A percentile compares a stretch with the other conserved stretches of the same genome.
phyloP scores from a whole-genome alignment of 2,329 filamentous ascomycete genomes.

The Clonostachys byssicola region DNA sequence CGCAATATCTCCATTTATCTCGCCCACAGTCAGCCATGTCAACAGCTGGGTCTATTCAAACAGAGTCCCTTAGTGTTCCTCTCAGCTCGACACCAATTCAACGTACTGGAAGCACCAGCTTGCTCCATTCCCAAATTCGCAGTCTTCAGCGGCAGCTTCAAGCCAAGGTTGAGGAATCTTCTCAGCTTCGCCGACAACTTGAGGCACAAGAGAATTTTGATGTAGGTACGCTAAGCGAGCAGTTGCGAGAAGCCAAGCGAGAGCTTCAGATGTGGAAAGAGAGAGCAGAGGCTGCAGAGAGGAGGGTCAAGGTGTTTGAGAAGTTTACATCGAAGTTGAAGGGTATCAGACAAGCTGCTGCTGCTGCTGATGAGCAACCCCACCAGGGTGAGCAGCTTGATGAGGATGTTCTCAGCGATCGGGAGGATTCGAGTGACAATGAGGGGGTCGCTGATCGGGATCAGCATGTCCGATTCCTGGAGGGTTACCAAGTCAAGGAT shows the following conservation, averaged over 20 bases:
- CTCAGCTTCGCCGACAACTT: slow-evolving; percentile 38
- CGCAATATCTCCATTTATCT: slow-evolving; percentile 26
- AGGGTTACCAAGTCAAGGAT: background rate
- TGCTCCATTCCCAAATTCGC: slow-evolving; percentile 43
- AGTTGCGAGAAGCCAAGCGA: slow-evolving; percentile 32
- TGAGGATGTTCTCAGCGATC: background rate
- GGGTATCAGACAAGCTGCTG: slow-evolving; percentile 3
- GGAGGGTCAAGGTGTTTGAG: slow-evolving; percentile 42
- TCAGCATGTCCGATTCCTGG: slow-evolving; percentile 2
- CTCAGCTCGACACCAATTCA: slow-evolving; percentile 7
- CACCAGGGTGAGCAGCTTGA: background rate
- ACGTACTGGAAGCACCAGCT: slow-evolving; percentile 18
- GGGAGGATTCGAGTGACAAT: background rate
- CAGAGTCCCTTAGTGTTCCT: background rate
- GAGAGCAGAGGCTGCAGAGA: slow-evolving; percentile 52
- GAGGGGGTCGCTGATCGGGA: background rate
- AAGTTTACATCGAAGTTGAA: slow-evolving; percentile 28
- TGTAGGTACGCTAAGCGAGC: slow-evolving; percentile 39
- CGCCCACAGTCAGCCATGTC: slow-evolving; percentile 25
- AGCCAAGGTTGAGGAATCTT: slow-evolving; percentile 37
- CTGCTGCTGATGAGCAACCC: background rate
- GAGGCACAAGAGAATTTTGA: slow-evolving; percentile 36
- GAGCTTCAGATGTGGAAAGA: slow-evolving; percentile 42
- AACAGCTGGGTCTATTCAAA: background rate
- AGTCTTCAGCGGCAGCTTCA: slow-evolving; percentile 42